These are phyloP conservation scores for Tetrapisispora fleetii DNA, from an alignment of 805 yeast species.

Conservation along the genomic window DNA sequence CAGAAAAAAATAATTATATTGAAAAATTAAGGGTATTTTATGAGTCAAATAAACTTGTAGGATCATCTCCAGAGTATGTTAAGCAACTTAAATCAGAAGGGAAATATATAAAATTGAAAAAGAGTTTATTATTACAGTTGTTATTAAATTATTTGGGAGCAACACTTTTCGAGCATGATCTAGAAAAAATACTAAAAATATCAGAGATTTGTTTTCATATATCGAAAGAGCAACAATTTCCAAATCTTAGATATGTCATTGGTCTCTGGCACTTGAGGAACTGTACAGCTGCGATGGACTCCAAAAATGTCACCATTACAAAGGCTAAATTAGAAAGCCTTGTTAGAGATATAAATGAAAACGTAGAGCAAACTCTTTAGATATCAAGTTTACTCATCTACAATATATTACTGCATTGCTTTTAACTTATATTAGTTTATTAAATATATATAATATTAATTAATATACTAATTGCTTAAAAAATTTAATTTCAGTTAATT, in stretches of 20 bases:
- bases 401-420: no score
- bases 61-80: neutral
- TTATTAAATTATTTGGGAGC: conserved; percentile 26
- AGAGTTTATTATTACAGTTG: conserved; percentile 18
- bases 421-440: no score
- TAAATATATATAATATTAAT: no score
- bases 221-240: conserved; percentile 16
- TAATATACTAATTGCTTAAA: no score
- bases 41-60: conserved; percentile 13
- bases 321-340: conserved; percentile 18
- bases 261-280: conserved; percentile 29
- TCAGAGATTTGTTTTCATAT: conserved; percentile 24
- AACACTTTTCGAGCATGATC: conserved; percentile 22
- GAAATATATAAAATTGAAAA: conserved; percentile 15
- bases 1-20: conserved; percentile 12
- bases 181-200: conserved; percentile 17
- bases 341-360: conserved; percentile 7
- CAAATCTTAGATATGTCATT: conserved; percentile 15
- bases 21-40: conserved; percentile 16
- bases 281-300: conserved; percentile 24
- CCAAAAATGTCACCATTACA: conserved; percentile 22
- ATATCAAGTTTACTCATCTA: no score
- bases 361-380: neutral
- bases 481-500: no score
- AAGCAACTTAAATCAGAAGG: neutral